Evolutionary conservation across 2,329 filamentous ascomycete species (phyloP).

Genomic region (Monilinia laxa): DNA sequence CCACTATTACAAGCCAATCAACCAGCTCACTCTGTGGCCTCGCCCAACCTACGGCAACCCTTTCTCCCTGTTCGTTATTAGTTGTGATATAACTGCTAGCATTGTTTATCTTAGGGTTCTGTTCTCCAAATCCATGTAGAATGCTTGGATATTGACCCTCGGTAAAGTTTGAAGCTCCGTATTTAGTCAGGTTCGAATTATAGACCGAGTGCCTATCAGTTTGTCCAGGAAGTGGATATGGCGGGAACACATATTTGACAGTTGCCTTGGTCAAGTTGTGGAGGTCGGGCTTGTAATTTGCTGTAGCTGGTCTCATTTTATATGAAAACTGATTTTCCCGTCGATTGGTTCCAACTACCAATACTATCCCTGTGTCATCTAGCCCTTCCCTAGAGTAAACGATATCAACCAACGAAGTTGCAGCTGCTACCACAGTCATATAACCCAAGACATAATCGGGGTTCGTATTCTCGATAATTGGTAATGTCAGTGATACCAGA

Average conservation of each 20-base stretch:
- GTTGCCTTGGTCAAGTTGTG: constrained; percentile 45
- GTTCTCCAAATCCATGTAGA: constrained; percentile 53
- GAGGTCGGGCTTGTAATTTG: constrained; percentile 45
- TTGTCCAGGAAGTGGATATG: constrained; percentile 44
- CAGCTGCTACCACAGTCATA: constrained; percentile 76
- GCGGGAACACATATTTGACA: constrained; percentile 63
- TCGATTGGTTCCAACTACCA: constrained; percentile 68
- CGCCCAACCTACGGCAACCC: constrained; percentile 79
- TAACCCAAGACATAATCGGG: constrained; percentile 71
- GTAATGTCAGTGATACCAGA: constrained; percentile 76
- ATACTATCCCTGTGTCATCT: constrained; percentile 65
- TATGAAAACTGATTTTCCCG: constrained; percentile 63
- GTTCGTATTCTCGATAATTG: constrained; percentile 67
- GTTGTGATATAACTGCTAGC: constrained; percentile 68
- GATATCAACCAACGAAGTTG: constrained; percentile 61
- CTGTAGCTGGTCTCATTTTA: constrained; percentile 48
- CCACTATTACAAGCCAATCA: constrained; percentile 80
- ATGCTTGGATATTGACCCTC: constrained; percentile 64
- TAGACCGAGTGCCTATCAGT: constrained; percentile 51
- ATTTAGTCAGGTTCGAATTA: constrained; percentile 39
- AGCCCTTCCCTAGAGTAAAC: constrained; percentile 66
- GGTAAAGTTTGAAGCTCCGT: constrained; percentile 50
- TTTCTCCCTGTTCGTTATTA: constrained; percentile 66
- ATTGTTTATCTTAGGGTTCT: constrained; percentile 57
- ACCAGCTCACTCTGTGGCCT: constrained; percentile 66